Percentiles rank a stretch among this genome's conserved stretches.
These are phyloP conservation scores for Candida sp. DNA, from an alignment of 1,139 yeast species.

Conservation along the genomic window DNA sequence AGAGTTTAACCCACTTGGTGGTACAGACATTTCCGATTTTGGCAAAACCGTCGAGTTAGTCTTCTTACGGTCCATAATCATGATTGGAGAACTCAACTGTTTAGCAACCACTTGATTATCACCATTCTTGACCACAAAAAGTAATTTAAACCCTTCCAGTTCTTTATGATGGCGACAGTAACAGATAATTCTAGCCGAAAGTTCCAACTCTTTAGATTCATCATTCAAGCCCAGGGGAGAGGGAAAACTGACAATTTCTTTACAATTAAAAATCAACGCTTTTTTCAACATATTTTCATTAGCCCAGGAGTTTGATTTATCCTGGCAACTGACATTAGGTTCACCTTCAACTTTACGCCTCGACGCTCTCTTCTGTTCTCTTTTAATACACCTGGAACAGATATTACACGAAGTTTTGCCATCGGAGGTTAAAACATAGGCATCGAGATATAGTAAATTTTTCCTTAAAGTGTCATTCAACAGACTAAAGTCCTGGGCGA, in stretches of 20 bases:
- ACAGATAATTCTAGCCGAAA: constrained; percentile 87
- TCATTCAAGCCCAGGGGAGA: constrained; percentile 49
- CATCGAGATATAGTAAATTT: constrained; percentile 59
- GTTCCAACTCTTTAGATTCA: constrained; percentile 51
- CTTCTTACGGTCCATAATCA: constrained; percentile 93
- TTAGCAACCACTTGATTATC: constrained; percentile 67
- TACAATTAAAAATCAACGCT: constrained; percentile 87
- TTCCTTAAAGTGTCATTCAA: constrained; percentile 45
- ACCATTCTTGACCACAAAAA: constrained; percentile 65
- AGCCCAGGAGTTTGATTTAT: constrained; percentile 64
- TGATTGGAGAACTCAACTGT: constrained; percentile 66
- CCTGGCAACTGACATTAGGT: constrained; percentile 14
- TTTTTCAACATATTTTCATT: constrained; percentile 70
- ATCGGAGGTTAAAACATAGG: constrained; percentile 60
- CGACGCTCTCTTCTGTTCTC: constrained; percentile 92
- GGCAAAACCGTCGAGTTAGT: constrained; percentile 20
- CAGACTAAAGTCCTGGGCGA: constrained; percentile 43
- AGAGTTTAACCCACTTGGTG: constrained; percentile 5
- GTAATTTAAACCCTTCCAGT: constrained; percentile 70
- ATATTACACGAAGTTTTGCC: constrained; percentile 62
- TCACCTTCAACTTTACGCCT: constrained; percentile 61
- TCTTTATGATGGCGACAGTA: constrained; percentile 95
- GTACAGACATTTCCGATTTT: constrained; percentile 1
- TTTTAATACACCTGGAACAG: constrained; percentile 82
- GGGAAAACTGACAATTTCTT: constrained; percentile 78